Evolutionary conservation across 306 rosid genomes (phyloP), one percentile per base, ranked within the genome.

Genomic region (Fragaria nilgerrensis): DNA sequence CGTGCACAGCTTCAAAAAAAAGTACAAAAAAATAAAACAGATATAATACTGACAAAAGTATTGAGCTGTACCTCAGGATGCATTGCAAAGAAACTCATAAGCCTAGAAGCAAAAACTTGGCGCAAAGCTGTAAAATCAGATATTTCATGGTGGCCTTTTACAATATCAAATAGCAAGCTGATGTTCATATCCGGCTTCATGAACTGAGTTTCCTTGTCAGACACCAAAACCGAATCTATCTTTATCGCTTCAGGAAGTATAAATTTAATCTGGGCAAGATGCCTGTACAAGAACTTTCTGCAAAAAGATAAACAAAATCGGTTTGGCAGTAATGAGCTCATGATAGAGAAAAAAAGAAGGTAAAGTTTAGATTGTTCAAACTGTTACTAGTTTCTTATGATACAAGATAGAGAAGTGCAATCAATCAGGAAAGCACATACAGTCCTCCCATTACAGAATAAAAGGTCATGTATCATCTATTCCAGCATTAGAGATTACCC

Each of bases 231-330:
- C 81, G 71, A 83, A 43, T 88, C 88, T 48, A 90, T 74, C 20
- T 67, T 74, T 64, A 88, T 34, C 48, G 88, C 87, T 81, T 92
- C 91, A 34, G 91, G 88, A 70, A 92, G 80, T 79, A 92, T 66
- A 83, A 84, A 85, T 70, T 85, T 87, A n/a, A 90, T 88, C 83
- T 86, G 91, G 0, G 92, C 91, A 78, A 88, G 93, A 83, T 90
- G 87, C 67, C 15, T 16, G 84, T 72, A 67, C 39, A 70, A 85
- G 63, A 92, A 90, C 43, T 88, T 44, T 80, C 95, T 90, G 89
- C 16, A 82, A 85, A 39, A 73, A 56, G 76, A 74, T 79, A 52
- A 62, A 75, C 58, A 67, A 63, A n/a, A 79, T 58, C 48, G 53
- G 25, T 61, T 72, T 68, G 63, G 71, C n/a, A 65, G 70, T 65